Conservation (phyloP, 2,329 filamentous ascomycete genomes). For the Graphilbum fragrans region DNA sequence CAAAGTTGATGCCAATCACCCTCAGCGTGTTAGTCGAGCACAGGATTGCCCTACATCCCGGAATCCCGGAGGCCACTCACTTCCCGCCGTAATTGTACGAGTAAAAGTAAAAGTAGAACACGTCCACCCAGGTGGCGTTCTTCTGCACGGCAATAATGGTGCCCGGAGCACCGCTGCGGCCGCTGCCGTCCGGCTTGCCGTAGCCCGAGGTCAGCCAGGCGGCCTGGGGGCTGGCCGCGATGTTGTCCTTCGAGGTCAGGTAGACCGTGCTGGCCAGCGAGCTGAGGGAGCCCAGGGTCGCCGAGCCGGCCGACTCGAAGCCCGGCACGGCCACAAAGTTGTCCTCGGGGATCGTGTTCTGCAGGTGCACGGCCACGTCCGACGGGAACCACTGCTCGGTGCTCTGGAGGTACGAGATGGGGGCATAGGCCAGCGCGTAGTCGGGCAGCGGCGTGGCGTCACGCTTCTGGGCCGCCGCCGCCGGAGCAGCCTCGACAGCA, state of each 20-base stretch:
- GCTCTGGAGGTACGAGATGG: slow-evolving; percentile 11
- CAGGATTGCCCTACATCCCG: no score
- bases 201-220: slow-evolving; percentile 10
- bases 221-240: slow-evolving; percentile 3
- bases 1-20: slow-evolving; percentile 12
- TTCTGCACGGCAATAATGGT: slow-evolving; percentile 12
- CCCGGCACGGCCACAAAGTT: slow-evolving; percentile 4
- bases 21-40: slow-evolving; percentile 1
- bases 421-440: slow-evolving; percentile 11
- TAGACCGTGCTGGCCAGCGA: slow-evolving; percentile 6
- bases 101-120: slow-evolving; percentile 13
- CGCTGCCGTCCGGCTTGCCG: slow-evolving; percentile 7
- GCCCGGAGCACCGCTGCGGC: slow-evolving; percentile 11
- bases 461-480: no score
- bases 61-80: no score
- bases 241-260: slow-evolving; percentile 10
- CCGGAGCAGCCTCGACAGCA: no score
- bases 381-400: slow-evolving; percentile 11
- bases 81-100: slow-evolving; percentile 11
- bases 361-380: slow-evolving; percentile 11
- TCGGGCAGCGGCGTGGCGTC: slow-evolving; percentile 9
- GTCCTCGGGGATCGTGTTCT: slow-evolving; percentile 10
- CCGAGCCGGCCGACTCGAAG: slow-evolving; percentile 6
- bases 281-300: slow-evolving; percentile 9
- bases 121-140: slow-evolving; percentile 11